Evolutionary conservation across 768 basidiomycete species (phyloP).

Genomic region (Termitomyces sp.): DNA sequence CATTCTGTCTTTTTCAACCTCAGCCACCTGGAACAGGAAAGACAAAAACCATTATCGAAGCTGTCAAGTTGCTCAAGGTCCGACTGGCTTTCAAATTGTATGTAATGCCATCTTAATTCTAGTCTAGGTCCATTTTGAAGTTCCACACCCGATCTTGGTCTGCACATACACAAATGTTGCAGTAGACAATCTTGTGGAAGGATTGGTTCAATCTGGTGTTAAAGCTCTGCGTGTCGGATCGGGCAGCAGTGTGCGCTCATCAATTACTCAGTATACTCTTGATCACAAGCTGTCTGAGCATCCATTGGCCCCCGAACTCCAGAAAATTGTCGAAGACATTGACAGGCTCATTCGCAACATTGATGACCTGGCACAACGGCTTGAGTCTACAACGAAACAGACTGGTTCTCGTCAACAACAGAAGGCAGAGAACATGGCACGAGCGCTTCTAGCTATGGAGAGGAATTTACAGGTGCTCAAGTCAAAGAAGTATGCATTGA

Average conservation of each 20-base stretch:
- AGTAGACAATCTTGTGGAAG: constrained; percentile 85
- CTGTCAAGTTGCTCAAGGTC: constrained; percentile 75
- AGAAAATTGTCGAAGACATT: constrained; percentile 33
- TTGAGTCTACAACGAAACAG: constrained; percentile 11
- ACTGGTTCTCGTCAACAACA: constrained; percentile 15
- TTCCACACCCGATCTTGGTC: constrained; percentile 81
- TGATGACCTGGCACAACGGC: constrained; percentile 17
- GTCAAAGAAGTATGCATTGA: constrained; percentile 44
- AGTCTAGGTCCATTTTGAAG: constrained; percentile 64
- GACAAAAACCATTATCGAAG: constrained; percentile 87
- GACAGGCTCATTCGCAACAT: constrained; percentile 21
- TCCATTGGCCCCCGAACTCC: constrained; percentile 39
- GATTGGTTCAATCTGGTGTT: constrained; percentile 53
- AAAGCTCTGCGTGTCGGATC: constrained; percentile 76
- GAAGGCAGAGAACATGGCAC: constrained; percentile 26
- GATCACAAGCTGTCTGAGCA: constrained; percentile 62
- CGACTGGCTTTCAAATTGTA: background rate
- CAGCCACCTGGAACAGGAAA: constrained; percentile 93
- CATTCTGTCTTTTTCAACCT: background rate
- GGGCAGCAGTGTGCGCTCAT: constrained; percentile 49
- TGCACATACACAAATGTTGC: constrained; percentile 93
- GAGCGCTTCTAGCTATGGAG: constrained; percentile 21
- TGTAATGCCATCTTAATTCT: background rate
- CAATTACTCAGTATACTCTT: constrained; percentile 52
- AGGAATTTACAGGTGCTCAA: constrained; percentile 22